A percentile compares a stretch with the other conserved stretches of the same genome.
phyloP scores from a whole-genome alignment of 495 filamentous ascomycete genomes.

The Trichoderma virens region DNA sequence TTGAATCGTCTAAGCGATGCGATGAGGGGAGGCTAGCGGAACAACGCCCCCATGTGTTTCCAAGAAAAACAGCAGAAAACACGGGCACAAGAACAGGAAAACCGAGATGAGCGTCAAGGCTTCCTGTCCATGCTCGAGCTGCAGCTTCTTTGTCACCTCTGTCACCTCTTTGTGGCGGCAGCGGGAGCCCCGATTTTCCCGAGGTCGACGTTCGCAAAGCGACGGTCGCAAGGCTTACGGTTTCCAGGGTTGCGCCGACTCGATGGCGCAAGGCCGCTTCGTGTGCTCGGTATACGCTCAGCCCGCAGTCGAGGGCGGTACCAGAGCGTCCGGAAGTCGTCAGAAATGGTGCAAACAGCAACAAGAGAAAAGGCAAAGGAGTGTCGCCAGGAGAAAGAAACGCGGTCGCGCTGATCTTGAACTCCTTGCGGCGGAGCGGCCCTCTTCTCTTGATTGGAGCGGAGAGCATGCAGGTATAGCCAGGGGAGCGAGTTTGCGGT shows the following conservation, averaged over 20 bases:
- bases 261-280: not conserved
- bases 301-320: not conserved
- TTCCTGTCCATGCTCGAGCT: not conserved
- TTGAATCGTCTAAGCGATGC: not conserved
- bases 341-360: not conserved
- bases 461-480: not conserved
- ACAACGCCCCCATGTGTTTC: not conserved
- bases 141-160: no score
- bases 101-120: not conserved
- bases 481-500: not conserved
- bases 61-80: not conserved
- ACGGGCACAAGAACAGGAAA: not conserved
- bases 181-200: not conserved
- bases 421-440: not conserved
- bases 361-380: not conserved
- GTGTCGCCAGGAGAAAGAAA: slow-evolving; percentile 6
- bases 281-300: not conserved
- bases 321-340: not conserved
- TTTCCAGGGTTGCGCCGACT: not conserved
- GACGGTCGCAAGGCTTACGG: not conserved
- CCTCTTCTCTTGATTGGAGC: slow-evolving; percentile 6
- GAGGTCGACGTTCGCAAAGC: not conserved
- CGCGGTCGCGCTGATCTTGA: slow-evolving; percentile 2
- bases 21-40: not conserved
- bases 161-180: not conserved